Base-by-base conservation (phyloP, 176 grass and related monocot genomes). In the Alopecurus myosuroides region DNA sequence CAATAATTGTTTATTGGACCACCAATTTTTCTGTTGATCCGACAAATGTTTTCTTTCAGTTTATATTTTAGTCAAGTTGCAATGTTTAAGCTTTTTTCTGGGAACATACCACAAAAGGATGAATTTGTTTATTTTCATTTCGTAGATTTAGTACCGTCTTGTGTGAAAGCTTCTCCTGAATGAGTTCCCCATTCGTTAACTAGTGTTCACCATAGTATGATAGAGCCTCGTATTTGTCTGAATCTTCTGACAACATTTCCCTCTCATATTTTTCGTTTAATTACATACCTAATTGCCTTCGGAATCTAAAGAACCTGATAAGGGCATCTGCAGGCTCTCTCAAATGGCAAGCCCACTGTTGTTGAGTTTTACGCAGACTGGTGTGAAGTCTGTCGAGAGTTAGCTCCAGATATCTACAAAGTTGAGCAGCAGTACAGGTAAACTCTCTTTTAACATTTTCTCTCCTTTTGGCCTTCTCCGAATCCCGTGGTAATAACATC, bases 341-440 rank as follows among this genome's bases (percentile, higher is more conserved):
- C 77, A 88, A 99, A 99, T 85, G 97, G 90, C 57, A 99, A 82
- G 28, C 97, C 97, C 63, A 99, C 94, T 73, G 97, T 99, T 66
- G 85, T 99, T 3, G 94, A 96, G 50, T 99, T 99, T 89, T 99
- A 99, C 69, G 94, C 94, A 1, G 97, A 96, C 86, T 99, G 97
- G 94, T 99, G 97, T 80, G 97, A 99, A 89, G 94, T 99, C 68
- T 99, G 94, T 84, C 84, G 94, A 26, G 97, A 99, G 39, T 91
- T 94, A 88, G 90, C 94, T 75, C 90, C 91, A 42, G 86, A 94
- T 79, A 70, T 99, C 75, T 99, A 89, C 77, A 88, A 94, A 79
- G 79, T 99, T 44, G 90, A 99, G 71, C 70, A 99, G 36, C 90
- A 92, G 72, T 99, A 92, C 78, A 96, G 72, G 97, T 99, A 88